Percentiles rank a stretch among this genome's conserved stretches.
Evolutionary conservation across 2,329 filamentous ascomycete species (phyloP).

Genomic region (Aspergillus aculeatinus): DNA sequence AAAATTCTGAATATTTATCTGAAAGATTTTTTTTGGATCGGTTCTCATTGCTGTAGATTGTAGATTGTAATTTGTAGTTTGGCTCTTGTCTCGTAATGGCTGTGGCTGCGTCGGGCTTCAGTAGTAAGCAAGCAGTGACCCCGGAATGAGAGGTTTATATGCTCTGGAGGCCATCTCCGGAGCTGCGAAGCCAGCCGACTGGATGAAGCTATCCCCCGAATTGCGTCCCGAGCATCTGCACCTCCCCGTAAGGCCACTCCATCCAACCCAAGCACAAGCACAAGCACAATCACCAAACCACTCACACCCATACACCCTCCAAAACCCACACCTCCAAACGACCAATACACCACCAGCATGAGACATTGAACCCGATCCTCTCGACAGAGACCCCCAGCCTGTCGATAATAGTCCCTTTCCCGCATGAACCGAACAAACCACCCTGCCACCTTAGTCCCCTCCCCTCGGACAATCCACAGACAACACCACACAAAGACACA

Average conservation of each 20-base stretch:
- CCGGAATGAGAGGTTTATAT: too few species aligned
- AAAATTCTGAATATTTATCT: too few species aligned
- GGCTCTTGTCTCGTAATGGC: too few species aligned
- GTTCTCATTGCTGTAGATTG: not conserved
- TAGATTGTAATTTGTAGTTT: not conserved
- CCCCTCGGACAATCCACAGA: not conserved
- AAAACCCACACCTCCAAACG: too few species aligned
- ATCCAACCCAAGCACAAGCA: not conserved
- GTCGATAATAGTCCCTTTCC: too few species aligned
- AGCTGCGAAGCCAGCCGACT: too few species aligned
- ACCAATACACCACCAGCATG: not conserved
- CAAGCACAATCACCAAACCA: not conserved
- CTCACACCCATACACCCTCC: not conserved
- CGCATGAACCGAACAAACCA: not conserved
- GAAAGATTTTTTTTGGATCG: too few species aligned
- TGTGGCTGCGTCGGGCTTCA: too few species aligned
- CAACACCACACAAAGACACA: not conserved
- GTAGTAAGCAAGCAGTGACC: too few species aligned
- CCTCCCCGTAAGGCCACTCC: constrained; percentile 12
- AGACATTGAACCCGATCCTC: not conserved
- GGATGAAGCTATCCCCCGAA: constrained; percentile 6
- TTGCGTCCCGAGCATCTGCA: constrained; percentile 11
- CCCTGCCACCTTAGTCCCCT: not conserved
- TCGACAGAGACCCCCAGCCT: too few species aligned
- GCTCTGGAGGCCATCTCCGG: not conserved